Conservation (phyloP, 2,329 filamentous ascomycete genomes). For the Leptographium flavum region DNA sequence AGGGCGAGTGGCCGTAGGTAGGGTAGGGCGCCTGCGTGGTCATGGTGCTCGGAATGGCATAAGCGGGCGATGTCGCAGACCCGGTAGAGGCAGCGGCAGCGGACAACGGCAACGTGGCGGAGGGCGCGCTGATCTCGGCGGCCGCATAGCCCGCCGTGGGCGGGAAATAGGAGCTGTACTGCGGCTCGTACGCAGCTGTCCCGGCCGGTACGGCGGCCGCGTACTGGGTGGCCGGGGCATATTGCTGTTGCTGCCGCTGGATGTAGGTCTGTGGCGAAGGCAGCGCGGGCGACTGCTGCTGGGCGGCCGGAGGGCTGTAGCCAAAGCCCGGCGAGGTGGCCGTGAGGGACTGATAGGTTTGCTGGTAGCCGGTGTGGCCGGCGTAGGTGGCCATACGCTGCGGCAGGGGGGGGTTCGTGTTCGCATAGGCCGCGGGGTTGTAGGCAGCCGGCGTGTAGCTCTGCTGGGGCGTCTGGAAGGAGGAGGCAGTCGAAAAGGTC, state of each 20-base stretch:
- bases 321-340: neutral
- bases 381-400: conserved; percentile 38
- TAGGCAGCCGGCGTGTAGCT: conserved; percentile 34
- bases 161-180: conserved; percentile 10
- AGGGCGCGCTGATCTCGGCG: conserved; percentile 24
- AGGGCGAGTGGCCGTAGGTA: conserved; percentile 15
- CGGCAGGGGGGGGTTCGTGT: conserved; percentile 22
- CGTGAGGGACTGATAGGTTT: conserved; percentile 25
- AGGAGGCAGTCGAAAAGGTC: conserved; percentile 19
- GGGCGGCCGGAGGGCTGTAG: neutral
- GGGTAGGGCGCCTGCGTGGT: conserved; percentile 36
- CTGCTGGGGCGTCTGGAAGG: conserved; percentile 20
- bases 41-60: conserved; percentile 13
- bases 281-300: conserved; percentile 1
- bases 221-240: conserved; percentile 9
- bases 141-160: neutral
- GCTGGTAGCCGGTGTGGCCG: conserved; percentile 30
- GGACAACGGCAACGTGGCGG: conserved; percentile 6
- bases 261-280: conserved; percentile 5
- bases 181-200: conserved; percentile 12
- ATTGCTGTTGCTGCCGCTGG: conserved; percentile 6
- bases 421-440: conserved; percentile 46
- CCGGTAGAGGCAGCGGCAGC: conserved; percentile 5
- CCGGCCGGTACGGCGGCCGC: conserved; percentile 11
- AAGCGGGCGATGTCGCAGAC: neutral